These are phyloP conservation scores for Deuterostichococcus epilithicus DNA, from an alignment of 139 green algal species.

Conservation along the genomic window DNA sequence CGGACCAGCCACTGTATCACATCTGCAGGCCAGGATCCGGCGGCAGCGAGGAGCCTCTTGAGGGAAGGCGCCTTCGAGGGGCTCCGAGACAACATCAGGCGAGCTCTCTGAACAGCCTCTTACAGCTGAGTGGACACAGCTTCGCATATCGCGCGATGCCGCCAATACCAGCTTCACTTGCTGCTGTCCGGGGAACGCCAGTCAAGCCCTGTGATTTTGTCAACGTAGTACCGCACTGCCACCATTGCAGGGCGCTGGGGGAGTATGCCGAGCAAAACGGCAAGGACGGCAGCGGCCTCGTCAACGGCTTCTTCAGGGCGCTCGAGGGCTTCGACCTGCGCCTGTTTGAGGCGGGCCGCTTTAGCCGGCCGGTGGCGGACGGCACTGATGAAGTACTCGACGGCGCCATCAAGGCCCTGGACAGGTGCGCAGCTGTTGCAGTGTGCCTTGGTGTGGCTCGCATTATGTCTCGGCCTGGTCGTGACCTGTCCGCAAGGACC, in stretches of 20 bases:
- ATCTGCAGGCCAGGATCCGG: constrained; percentile 8
- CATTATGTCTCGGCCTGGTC: too few species aligned
- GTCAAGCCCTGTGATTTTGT: too few species aligned
- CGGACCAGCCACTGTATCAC: not conserved
- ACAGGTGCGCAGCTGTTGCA: not conserved
- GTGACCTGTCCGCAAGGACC: too few species aligned
- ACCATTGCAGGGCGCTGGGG: constrained; percentile 8
- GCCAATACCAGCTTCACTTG: not conserved
- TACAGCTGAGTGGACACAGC: not conserved
- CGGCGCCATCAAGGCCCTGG: constrained; percentile 9
- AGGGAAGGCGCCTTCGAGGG: constrained; percentile 33
- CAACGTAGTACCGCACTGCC: too few species aligned
- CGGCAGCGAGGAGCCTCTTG: constrained; percentile 28
- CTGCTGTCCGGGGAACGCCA: not conserved
- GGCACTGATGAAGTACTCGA: constrained; percentile 19
- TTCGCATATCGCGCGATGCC: not conserved
- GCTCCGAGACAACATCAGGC: constrained; percentile 48
- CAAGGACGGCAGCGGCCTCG: constrained; percentile 11
- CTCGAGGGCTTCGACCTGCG: constrained; percentile 34
- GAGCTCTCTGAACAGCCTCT: not conserved
- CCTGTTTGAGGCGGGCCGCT: constrained; percentile 26
- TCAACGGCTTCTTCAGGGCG: constrained; percentile 33
- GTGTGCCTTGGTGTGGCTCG: not conserved
- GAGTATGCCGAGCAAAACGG: constrained; percentile 14
- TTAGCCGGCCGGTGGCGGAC: not conserved